These are phyloP conservation scores for Backusella macrospora DNA, from an alignment of 192 early-diverging fungal genomes.

Conservation along the genomic window DNA sequence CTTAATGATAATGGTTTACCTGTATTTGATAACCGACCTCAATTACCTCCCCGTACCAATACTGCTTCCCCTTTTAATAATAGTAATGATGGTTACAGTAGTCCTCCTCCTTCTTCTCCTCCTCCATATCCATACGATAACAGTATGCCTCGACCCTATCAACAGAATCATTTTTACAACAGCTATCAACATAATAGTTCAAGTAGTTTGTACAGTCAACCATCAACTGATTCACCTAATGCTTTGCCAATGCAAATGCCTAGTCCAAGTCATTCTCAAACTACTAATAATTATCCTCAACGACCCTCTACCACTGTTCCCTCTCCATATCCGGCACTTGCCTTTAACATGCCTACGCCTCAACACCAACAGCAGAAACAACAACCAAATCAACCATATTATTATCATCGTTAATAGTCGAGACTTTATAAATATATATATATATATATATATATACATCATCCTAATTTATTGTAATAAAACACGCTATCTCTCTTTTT, in stretches of 20 bases:
- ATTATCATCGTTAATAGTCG: neutral
- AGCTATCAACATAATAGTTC: neutral
- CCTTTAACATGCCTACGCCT: neutral
- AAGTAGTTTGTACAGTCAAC: neutral
- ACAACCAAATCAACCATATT: neutral
- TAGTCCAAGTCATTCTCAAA: neutral
- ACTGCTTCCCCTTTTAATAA: neutral
- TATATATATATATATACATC: neutral
- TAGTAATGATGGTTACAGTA: neutral
- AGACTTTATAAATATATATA: no score
- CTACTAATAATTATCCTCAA: no score
- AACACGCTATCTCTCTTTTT: neutral
- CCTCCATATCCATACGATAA: neutral
- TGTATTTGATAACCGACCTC: neutral
- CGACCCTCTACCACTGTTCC: no score
- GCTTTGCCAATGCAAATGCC: neutral
- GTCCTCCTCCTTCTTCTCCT: neutral
- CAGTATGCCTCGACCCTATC: no score
- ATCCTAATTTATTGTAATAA: neutral
- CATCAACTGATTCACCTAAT: neutral
- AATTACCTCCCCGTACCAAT: neutral
- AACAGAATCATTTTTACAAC: neutral
- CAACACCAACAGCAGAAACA: neutral
- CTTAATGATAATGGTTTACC: neutral
- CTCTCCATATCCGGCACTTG: neutral